Evolutionary conservation across 257 asterid genomes (phyloP), one percentile per base, ranked within the genome.

Genomic region (Petrea volubilis): DNA sequence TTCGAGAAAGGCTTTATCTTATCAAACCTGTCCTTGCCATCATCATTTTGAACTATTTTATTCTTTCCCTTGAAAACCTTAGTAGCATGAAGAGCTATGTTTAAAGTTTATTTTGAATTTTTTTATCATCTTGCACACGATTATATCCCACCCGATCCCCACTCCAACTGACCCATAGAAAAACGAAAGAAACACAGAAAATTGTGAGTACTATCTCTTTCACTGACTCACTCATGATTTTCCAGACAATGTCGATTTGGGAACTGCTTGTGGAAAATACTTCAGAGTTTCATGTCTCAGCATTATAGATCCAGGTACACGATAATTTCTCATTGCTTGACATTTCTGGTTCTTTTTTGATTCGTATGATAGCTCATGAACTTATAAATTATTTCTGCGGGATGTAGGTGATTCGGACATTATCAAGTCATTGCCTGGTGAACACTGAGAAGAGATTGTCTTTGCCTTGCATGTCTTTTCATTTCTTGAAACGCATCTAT

Each of bases 391-490:
- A 38, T 25, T 27, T 2, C 4, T 57, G 8, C 31, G 2, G 36
- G 51, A 38, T 69, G 29, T 29, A 82, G 84, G 82, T 73, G 87
- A 82, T 57, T 82, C 87, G 62, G 87, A 82, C 77, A 82, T 82
- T 70, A 82, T 82, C 73, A 82, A 82, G 72, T 69, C 80, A 12
- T 76, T 82, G 74, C 80, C 82, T 9, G 41, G 84, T 34, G 80
- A 82, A 5, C 87, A 79, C 20, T 82, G 74, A 82, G 72, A 52
- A 51, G 68, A 43, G n/a, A 57, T 3, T 41, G 31, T 53, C 13
- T 57, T 38, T 33, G 25, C 1, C 51, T 46, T 34, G 52, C 58
- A 13, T 31, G 38, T 31, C 23, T 15, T 55, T 36, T 33, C 24
- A 21, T 55, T 34, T 43, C 64, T 57, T 55, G 44, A 47, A 57